Conservation (phyloP, 129 eudicot species). For the Arctium minus region DNA sequence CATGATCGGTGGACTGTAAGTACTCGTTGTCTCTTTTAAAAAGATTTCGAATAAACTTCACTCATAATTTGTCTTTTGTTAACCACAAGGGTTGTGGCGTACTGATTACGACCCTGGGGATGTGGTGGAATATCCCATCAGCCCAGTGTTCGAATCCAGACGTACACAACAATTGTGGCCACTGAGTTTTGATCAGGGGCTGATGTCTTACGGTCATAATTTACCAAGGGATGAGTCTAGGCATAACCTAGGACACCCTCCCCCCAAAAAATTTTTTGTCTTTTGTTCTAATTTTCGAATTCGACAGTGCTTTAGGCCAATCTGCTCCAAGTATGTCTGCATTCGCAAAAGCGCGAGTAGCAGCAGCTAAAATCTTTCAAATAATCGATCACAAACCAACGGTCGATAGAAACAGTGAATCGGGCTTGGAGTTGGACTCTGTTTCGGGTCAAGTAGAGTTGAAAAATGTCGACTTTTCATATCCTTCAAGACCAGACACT, state of each 20-base stretch:
- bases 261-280: too few relatives aligned
- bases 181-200: too few relatives aligned
- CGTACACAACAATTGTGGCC: too few relatives aligned
- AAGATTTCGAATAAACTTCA: too few relatives aligned
- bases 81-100: too few relatives aligned
- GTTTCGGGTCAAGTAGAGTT: conserved; percentile 75
- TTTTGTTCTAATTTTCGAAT: not conserved
- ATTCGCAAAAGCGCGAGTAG: conserved; percentile 92
- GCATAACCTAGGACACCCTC: too few relatives aligned
- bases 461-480: conserved; percentile 65
- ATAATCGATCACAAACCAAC: conserved; percentile 87
- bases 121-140: too few relatives aligned
- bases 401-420: conserved; percentile 52
- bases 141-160: too few relatives aligned
- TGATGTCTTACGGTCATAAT: too few relatives aligned
- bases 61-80: too few relatives aligned
- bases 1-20: conserved; percentile 98
- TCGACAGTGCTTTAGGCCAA: conserved; percentile 77
- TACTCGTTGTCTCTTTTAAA: not conserved
- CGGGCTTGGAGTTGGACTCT: conserved; percentile 78
- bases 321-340: conserved; percentile 95
- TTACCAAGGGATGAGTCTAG: too few relatives aligned
- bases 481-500: conserved; percentile 90
- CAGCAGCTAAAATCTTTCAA: conserved; percentile 82
- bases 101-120: too few relatives aligned